phyloP scores from a whole-genome alignment of 1,139 yeast species.

The Kodamaea fungicola region DNA sequence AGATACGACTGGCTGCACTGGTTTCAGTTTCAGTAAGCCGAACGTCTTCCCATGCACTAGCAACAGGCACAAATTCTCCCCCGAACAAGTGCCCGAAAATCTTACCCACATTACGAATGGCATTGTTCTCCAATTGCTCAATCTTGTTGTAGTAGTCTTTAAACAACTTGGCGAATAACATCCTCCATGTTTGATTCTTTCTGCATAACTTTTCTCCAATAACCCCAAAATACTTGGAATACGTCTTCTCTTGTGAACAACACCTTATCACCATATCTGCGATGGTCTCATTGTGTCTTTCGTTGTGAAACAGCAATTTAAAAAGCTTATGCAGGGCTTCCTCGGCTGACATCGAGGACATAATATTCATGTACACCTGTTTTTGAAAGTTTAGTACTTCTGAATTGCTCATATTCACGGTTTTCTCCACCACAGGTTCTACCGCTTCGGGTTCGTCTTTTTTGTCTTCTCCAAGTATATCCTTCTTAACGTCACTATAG shows the following conservation, averaged over 20 bases:
- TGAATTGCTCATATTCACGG: constrained; percentile 66
- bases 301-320: constrained; percentile 41
- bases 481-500: constrained; percentile 20
- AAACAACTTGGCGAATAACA: constrained; percentile 52
- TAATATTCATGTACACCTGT: constrained; percentile 73
- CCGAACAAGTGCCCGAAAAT: constrained; percentile 86
- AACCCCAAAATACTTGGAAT: constrained; percentile 80
- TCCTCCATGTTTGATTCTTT: constrained; percentile 52
- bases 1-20: constrained; percentile 76
- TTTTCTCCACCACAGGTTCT: constrained; percentile 1
- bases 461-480: constrained; percentile 18
- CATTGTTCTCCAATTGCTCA: constrained; percentile 68
- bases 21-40: constrained; percentile 69
- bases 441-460: constrained; percentile 8
- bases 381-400: constrained; percentile 64
- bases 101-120: constrained; percentile 76
- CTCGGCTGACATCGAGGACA: constrained; percentile 91
- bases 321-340: constrained; percentile 89
- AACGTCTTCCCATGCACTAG: constrained; percentile 51
- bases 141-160: constrained; percentile 52
- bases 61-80: constrained; percentile 55
- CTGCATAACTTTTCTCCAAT: constrained; percentile 67
- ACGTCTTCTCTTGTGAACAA: constrained; percentile 84
- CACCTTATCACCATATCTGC: constrained; percentile 79
- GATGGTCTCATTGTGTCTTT: constrained; percentile 34